phyloP scores from a whole-genome alignment of 2,329 filamentous ascomycete genomes.

The Fonsecaea multimorphosa region DNA sequence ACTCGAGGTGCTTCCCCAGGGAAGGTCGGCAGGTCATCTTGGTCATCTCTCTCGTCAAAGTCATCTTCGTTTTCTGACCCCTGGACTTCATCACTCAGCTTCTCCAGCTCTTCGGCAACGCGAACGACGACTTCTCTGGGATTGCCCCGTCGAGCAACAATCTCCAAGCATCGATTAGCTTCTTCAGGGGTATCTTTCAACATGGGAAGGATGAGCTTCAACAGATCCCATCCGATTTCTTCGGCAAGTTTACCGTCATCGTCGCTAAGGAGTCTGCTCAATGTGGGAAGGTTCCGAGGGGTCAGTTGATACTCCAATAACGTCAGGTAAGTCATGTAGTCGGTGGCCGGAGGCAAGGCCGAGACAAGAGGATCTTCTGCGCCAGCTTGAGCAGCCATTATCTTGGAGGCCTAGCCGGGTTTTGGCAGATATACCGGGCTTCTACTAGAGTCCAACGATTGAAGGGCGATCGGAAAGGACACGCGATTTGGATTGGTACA shows the following conservation, averaged over 20 bases:
- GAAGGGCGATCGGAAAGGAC: neutral
- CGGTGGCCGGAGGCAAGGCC: conserved; percentile 66
- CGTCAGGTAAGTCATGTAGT: conserved; percentile 71
- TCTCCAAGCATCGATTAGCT: conserved; percentile 64
- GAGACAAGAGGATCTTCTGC: conserved; percentile 57
- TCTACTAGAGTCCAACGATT: conserved; percentile 3
- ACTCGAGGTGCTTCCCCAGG: conserved; percentile 40
- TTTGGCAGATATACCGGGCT: neutral
- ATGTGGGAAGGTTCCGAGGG: conserved; percentile 61
- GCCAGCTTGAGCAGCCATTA: conserved; percentile 25
- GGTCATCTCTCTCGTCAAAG: conserved; percentile 47
- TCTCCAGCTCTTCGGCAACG: conserved; percentile 65
- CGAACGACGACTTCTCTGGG: conserved; percentile 69
- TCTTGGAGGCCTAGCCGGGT: neutral
- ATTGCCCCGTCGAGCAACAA: conserved; percentile 67
- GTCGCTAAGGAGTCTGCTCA: conserved; percentile 67
- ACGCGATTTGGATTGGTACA: neutral
- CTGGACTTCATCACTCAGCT: conserved; percentile 58
- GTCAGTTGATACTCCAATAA: conserved; percentile 69
- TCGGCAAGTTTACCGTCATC: conserved; percentile 65
- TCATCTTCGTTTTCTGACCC: conserved; percentile 42
- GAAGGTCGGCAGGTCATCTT: conserved; percentile 37
- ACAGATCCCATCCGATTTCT: conserved; percentile 71
- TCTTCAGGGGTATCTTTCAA: conserved; percentile 52
- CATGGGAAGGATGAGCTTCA: conserved; percentile 66